A percentile compares a stretch with the other conserved stretches of the same genome.
These are phyloP conservation scores for Cryptosporidium sp. DNA, from an alignment of 169 alveolate species.

Conservation along the genomic window DNA sequence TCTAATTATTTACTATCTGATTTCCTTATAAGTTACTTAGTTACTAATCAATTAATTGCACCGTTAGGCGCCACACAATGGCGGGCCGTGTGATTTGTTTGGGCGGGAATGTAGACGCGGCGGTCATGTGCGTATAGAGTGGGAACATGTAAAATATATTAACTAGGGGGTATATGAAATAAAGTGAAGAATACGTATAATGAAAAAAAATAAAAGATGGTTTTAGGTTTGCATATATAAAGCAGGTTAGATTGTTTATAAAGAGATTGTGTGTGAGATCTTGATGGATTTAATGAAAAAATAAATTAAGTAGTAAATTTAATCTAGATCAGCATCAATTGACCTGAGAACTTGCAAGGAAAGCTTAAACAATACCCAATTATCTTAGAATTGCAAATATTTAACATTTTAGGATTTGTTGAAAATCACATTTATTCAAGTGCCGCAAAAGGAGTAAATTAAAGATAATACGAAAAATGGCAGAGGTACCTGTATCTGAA, in stretches of 20 bases:
- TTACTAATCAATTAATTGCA: neutral
- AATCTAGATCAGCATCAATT: slow-evolving; percentile 28
- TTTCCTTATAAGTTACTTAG: neutral
- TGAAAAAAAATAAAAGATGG: slow-evolving; percentile 41
- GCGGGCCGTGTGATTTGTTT: neutral
- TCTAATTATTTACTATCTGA: neutral
- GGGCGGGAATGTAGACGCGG: slow-evolving; percentile 7
- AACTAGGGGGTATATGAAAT: slow-evolving; percentile 12
- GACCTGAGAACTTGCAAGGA: slow-evolving; percentile 7
- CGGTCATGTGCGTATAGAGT: slow-evolving; percentile 30
- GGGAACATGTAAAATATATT: slow-evolving; percentile 23
- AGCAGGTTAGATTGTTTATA: slow-evolving; percentile 19
- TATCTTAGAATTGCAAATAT: neutral
- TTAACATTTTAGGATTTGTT: slow-evolving; percentile 22
- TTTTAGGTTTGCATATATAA: slow-evolving; percentile 13
- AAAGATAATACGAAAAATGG: slow-evolving; percentile 12
- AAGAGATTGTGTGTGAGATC: slow-evolving; percentile 27
- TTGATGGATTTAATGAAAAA: slow-evolving; percentile 40
- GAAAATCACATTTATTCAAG: neutral
- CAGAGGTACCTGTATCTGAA: slow-evolving; percentile 61
- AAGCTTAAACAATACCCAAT: neutral
- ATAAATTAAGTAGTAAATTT: neutral
- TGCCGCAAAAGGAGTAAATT: slow-evolving; percentile 23
- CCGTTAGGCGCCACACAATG: neutral
- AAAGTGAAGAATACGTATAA: slow-evolving; percentile 27